phyloP scores from a whole-genome alignment of 306 rosid species.

The Begonia fuchsioides region DNA sequence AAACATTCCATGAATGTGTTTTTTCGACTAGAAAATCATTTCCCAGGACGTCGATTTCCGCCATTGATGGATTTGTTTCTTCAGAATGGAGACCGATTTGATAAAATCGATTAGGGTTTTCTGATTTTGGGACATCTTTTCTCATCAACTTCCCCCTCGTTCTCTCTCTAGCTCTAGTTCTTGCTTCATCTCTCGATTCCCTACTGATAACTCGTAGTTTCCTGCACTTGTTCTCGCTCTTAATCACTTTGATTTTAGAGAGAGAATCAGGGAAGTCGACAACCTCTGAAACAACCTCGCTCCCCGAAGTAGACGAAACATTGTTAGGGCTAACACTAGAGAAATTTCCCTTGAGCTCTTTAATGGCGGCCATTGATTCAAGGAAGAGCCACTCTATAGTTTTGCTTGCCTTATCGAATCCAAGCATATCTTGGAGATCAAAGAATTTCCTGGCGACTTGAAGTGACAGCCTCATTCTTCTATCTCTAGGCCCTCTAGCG shows the following conservation, averaged over 20 bases:
- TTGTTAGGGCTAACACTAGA: not conserved
- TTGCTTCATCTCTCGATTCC: constrained; percentile 33
- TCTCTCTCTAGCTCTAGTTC: constrained; percentile 42
- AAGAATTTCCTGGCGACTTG: constrained; percentile 41
- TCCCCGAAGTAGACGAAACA: not conserved
- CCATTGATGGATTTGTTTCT: no score
- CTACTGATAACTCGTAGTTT: constrained; percentile 12
- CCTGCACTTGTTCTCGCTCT: constrained; percentile 6
- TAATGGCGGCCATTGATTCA: constrained; percentile 29
- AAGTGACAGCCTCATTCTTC: constrained; percentile 46
- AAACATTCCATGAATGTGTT: no score
- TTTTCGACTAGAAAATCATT: no score
- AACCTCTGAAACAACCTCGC: constrained; percentile 5
- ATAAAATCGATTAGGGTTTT: constrained; percentile 1
- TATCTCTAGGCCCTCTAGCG: constrained; percentile 36
- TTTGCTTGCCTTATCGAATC: constrained; percentile 45
- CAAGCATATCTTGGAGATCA: constrained; percentile 44
- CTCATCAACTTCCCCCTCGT: constrained; percentile 23
- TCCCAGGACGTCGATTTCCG: no score
- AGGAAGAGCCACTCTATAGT: constrained; percentile 42
- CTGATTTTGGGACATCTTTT: constrained; percentile 3
- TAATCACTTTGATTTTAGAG: no score
- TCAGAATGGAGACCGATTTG: not conserved
- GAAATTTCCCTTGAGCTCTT: constrained; percentile 17
- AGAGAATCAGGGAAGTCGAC: not conserved